Conservation (phyloP, 208 protist genomes). For the Acanthamoeba triangularis region DNA sequence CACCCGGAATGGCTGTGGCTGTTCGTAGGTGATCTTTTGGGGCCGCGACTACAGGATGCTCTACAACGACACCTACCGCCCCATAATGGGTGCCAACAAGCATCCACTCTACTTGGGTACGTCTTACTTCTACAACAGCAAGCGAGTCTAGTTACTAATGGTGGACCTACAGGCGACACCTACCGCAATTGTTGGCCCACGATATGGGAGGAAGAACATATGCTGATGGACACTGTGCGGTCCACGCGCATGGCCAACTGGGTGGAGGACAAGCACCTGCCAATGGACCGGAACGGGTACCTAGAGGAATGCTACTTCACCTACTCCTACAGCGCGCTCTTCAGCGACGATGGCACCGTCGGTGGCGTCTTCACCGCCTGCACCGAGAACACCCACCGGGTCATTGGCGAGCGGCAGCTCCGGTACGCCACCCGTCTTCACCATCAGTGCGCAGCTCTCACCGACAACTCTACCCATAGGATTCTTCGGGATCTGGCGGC, state of each 20-base stretch:
- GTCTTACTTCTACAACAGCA: too few species aligned
- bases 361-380: not conserved
- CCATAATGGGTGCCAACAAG: slow-evolving; percentile 32
- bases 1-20: too few species aligned
- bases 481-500: not conserved
- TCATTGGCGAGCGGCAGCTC: slow-evolving; percentile 17
- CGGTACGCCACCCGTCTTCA: not conserved
- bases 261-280: not conserved
- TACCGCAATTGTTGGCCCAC: not conserved
- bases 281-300: not conserved
- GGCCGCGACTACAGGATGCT: not conserved
- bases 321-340: slow-evolving; percentile 51
- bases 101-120: slow-evolving; percentile 23
- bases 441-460: not conserved
- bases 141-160: too few species aligned
- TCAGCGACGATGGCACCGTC: not conserved
- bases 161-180: too few species aligned
- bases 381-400: not conserved
- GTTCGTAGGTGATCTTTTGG: slow-evolving; percentile 39
- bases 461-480: not conserved
- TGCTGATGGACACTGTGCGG: not conserved
- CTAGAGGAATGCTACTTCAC: slow-evolving; percentile 29
- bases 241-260: not conserved
- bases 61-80: slow-evolving; percentile 41
- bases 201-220: not conserved